Percentiles rank a stretch among this genome's conserved stretches.
Conservation (phyloP, 495 filamentous ascomycete species). For the Hypoxylon lienhwacheense region DNA sequence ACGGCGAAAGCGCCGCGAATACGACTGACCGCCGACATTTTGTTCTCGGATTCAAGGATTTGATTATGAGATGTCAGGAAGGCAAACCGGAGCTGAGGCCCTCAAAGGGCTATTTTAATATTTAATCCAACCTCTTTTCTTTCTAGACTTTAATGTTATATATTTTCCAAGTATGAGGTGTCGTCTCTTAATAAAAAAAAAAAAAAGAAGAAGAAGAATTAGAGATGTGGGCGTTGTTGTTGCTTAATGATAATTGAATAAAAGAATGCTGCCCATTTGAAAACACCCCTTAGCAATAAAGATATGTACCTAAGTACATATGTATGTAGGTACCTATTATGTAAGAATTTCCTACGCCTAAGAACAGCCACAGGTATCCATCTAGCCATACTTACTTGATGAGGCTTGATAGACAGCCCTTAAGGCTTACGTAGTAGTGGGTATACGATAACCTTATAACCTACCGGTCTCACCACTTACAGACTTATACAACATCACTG, state of each 20-base stretch:
- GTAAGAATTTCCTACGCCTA: background rate
- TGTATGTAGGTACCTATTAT: background rate
- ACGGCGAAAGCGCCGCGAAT: slow-evolving; percentile 89
- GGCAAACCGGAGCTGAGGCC: slow-evolving; percentile 21
- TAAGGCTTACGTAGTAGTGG: too few relatives aligned
- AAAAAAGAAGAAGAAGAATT: too few relatives aligned
- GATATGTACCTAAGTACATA: background rate
- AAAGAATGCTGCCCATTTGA: slow-evolving; percentile 22
- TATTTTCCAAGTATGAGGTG: slow-evolving; percentile 7
- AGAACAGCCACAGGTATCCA: too few relatives aligned
- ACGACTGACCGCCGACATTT: slow-evolving; percentile 78
- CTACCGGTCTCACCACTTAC: too few relatives aligned
- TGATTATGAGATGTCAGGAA: slow-evolving; percentile 5
- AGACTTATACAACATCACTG: background rate
- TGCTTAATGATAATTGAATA: slow-evolving; percentile 21
- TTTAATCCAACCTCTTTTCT: slow-evolving; percentile 22
- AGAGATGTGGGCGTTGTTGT: background rate
- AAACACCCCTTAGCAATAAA: slow-evolving; percentile 24
- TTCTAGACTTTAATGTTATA: background rate
- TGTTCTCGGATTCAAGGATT: background rate
- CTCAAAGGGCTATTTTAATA: slow-evolving; percentile 31
- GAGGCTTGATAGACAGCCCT: too few relatives aligned
- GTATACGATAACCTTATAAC: too few relatives aligned
- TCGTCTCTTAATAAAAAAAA: slow-evolving; percentile 5
- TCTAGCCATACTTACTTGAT: too few relatives aligned